Conservation (phyloP, 768 basidiomycete genomes). For the Chlorophyllum brunneum region DNA sequence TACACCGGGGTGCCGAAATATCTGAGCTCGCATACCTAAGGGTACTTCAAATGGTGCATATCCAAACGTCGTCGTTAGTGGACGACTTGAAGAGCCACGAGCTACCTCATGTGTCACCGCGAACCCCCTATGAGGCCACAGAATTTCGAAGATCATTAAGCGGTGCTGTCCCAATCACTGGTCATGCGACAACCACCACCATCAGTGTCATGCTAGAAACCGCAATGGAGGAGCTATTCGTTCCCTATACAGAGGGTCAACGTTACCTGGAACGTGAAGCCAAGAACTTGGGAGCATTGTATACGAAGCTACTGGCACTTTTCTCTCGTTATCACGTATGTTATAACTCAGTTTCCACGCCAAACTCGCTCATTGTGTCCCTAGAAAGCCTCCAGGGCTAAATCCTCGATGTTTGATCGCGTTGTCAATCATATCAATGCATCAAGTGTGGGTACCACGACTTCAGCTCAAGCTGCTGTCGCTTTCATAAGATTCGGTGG, state of each 20-base stretch:
- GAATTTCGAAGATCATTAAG: slow-evolving; percentile 58
- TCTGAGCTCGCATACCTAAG: slow-evolving; percentile 92
- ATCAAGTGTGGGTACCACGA: slow-evolving; percentile 59
- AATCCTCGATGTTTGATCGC: slow-evolving; percentile 81
- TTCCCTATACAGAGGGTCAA: slow-evolving; percentile 88
- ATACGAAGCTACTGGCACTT: slow-evolving; percentile 60
- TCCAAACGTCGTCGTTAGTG: slow-evolving; percentile 71
- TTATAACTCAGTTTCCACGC: slow-evolving; percentile 8
- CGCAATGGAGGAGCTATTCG: slow-evolving; percentile 94
- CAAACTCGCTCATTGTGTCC: slow-evolving; percentile 19
- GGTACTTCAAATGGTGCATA: slow-evolving; percentile 82
- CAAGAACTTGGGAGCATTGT: slow-evolving; percentile 76
- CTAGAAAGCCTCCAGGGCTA: slow-evolving; percentile 65
- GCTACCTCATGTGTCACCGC: slow-evolving; percentile 61
- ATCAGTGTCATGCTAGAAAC: slow-evolving; percentile 88
- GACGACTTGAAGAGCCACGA: slow-evolving; percentile 93
- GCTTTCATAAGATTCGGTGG: slow-evolving; percentile 89
- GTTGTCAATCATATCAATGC: slow-evolving; percentile 87
- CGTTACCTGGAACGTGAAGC: slow-evolving; percentile 92
- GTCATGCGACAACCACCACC: slow-evolving; percentile 48
- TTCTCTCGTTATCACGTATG: slow-evolving; percentile 91
- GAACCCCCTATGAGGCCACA: slow-evolving; percentile 58
- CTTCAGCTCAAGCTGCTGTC: slow-evolving; percentile 82
- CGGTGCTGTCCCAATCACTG: slow-evolving; percentile 39
- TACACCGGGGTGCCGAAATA: slow-evolving; percentile 67